phyloP scores from a whole-genome alignment of 306 rosid genomes.

The Calophaca sinica region DNA sequence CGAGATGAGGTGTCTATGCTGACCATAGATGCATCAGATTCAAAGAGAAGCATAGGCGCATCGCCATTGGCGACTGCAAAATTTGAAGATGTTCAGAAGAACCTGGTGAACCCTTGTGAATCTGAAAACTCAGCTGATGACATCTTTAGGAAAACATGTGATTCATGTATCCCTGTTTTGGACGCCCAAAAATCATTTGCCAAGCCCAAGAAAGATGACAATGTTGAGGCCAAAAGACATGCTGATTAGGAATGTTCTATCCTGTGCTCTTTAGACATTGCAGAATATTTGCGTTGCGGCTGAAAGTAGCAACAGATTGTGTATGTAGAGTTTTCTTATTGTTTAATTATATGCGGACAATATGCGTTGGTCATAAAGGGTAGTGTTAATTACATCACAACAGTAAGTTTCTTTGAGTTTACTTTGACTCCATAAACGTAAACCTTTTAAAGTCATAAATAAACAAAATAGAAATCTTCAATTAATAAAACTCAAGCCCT shows the following conservation, averaged over 20 bases:
- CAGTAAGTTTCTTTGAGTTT: constrained; percentile 15
- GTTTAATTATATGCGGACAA: constrained; percentile 40
- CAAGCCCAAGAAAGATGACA: constrained; percentile 66
- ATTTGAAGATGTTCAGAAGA: constrained; percentile 77
- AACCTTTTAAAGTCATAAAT: constrained; percentile 10
- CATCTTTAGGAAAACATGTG: constrained; percentile 58
- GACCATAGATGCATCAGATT: constrained; percentile 60
- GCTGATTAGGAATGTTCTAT: constrained; percentile 48
- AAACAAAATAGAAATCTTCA: neutral
- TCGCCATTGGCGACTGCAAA: constrained; percentile 76
- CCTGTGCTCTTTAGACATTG: constrained; percentile 14
- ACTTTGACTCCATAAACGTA: neutral
- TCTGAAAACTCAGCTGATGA: constrained; percentile 59
- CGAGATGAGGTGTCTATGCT: constrained; percentile 76
- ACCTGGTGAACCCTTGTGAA: constrained; percentile 68
- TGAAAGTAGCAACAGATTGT: constrained; percentile 7
- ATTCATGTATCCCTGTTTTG: constrained; percentile 60
- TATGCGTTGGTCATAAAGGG: constrained; percentile 15
- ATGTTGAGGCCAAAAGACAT: constrained; percentile 50
- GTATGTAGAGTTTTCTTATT: constrained; percentile 31
- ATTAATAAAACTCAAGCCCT: neutral
- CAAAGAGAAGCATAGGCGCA: constrained; percentile 59
- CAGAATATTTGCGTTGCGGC: neutral
- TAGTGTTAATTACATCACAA: neutral
- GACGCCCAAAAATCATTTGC: constrained; percentile 66